A percentile compares a stretch with the other conserved stretches of the same genome.
Conservation (phyloP, 2,329 filamentous ascomycete genomes). For the Colletotrichum eremochloae region DNA sequence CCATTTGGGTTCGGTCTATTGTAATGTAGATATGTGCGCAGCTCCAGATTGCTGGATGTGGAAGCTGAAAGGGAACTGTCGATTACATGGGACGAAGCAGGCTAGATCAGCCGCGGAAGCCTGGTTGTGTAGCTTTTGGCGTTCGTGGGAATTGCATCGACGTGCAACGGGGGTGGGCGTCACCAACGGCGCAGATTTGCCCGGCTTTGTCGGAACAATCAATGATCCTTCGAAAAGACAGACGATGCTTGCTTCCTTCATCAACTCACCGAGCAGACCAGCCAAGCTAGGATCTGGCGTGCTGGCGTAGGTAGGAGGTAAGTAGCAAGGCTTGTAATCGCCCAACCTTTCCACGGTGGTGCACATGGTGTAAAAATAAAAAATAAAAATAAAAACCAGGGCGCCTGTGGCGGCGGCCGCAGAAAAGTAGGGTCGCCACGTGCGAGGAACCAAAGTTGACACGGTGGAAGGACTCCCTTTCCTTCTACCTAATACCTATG, state of each 20-base stretch:
- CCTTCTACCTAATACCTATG: background rate
- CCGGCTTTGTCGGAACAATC: slow-evolving; percentile 22
- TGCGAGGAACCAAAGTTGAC: background rate
- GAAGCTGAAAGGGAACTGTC: slow-evolving; percentile 17
- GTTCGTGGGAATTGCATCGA: background rate
- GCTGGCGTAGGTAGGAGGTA: background rate
- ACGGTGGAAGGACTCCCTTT: slow-evolving; percentile 13
- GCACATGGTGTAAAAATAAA: slow-evolving; percentile 9
- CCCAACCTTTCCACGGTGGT: slow-evolving; percentile 2
- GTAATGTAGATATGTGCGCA: background rate
- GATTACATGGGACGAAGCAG: background rate
- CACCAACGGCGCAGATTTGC: slow-evolving; percentile 10
- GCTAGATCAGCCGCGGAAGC: background rate
- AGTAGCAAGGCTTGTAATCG: background rate
- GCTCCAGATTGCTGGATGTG: slow-evolving; percentile 9
- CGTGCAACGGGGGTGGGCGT: too few species aligned
- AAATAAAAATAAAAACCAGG: background rate
- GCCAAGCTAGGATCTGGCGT: slow-evolving; percentile 5
- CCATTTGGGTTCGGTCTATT: slow-evolving; percentile 11
- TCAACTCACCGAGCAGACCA: slow-evolving; percentile 3
- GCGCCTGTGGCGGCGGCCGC: slow-evolving; percentile 30
- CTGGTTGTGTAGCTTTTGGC: background rate
- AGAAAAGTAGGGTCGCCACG: slow-evolving; percentile 6
- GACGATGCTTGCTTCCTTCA: background rate
- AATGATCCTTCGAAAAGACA: slow-evolving; percentile 8